Conservation (phyloP, 306 rosid species). For the Pyrus bretschneideri region DNA sequence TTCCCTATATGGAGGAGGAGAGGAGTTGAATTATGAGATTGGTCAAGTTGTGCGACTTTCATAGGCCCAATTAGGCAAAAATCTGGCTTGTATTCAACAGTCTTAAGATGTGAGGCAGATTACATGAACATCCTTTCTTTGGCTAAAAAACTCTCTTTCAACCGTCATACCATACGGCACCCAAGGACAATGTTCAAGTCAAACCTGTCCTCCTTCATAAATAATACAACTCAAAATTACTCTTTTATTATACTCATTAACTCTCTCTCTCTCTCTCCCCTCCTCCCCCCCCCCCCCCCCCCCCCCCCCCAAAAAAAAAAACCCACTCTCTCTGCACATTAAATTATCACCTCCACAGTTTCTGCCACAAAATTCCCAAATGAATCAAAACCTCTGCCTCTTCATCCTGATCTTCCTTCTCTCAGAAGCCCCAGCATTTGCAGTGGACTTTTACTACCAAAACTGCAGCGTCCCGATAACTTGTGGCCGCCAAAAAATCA, state of each 20-base stretch:
- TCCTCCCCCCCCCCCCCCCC: too few relatives aligned
- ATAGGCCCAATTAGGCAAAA: neutral
- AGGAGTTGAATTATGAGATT: neutral
- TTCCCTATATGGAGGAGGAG: too few relatives aligned
- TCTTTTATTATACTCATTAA: too few relatives aligned
- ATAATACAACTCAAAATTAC: neutral
- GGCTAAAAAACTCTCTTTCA: too few relatives aligned
- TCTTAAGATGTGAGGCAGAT: slow-evolving; percentile 20
- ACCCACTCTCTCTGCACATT: neutral
- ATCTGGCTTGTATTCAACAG: neutral
- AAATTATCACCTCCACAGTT: neutral
- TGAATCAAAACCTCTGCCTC: slow-evolving; percentile 14
- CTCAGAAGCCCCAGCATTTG: neutral
- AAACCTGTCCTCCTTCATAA: neutral
- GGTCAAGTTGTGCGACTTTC: slow-evolving; percentile 3
- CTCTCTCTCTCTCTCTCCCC: too few relatives aligned
- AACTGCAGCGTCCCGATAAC: slow-evolving; percentile 23
- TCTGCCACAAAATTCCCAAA: slow-evolving; percentile 7
- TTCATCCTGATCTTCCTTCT: slow-evolving; percentile 6
- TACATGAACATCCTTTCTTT: neutral
- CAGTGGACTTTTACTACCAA: slow-evolving; percentile 12
- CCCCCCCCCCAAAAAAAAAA: too few relatives aligned
- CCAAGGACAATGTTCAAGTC: neutral
- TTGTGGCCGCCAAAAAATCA: slow-evolving; percentile 36
- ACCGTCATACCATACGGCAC: too few relatives aligned